Base-by-base conservation (phyloP, 148 eudicot species). In the Diospyros kaki region DNA sequence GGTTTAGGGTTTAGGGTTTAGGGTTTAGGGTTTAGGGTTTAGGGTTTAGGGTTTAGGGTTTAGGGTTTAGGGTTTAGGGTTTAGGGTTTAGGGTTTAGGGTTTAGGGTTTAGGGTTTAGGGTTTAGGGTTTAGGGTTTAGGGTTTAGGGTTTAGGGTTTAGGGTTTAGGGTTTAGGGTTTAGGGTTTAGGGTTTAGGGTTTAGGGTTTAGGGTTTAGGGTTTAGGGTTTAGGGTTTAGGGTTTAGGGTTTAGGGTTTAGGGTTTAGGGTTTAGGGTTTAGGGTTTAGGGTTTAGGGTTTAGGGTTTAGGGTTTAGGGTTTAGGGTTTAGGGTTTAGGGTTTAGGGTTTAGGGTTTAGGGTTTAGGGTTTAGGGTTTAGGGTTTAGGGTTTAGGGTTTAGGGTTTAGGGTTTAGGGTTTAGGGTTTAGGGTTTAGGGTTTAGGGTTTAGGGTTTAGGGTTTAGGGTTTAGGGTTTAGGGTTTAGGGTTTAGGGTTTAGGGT, bases 401-500 rank as follows among this genome's bases (percentile, higher is more conserved):
- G 67, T 64, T 40, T 64, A 64, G 67, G 67, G 46, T 64, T 40
- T 41, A 64, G 46, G 67, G 67, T 64, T 41, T 2, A 4, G 13
- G 46, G 46, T 64, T 64, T 40, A 41, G 67, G 67, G 46, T 64
- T 41, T 64, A 64, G 67, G 67, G 45, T 64, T 64, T n/a, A n/a
- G 46, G 67, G 67, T 64, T 64, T 64, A 40, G 67, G 67, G 46
- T 64, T 41, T 40, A 6, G 67, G 67, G 67, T 64, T 64, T 64
- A 40, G 67, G 67, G 67, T 64, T 64, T 64, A 40, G 67, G 67
- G 13, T 64, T 40, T 64, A 40, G 67, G 67, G 67, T 64, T 64
- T 64, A 64, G 67, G 67, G 67, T 64, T 40, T 64, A 40, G 67
- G 67, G 67, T 64, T 64, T 64, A 40, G 67, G 67, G 67, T 64